A percentile compares a stretch with the other conserved stretches of the same genome.
phyloP scores from a whole-genome alignment of 148 eudicot genomes.

The Mesembryanthemum crystallinum region DNA sequence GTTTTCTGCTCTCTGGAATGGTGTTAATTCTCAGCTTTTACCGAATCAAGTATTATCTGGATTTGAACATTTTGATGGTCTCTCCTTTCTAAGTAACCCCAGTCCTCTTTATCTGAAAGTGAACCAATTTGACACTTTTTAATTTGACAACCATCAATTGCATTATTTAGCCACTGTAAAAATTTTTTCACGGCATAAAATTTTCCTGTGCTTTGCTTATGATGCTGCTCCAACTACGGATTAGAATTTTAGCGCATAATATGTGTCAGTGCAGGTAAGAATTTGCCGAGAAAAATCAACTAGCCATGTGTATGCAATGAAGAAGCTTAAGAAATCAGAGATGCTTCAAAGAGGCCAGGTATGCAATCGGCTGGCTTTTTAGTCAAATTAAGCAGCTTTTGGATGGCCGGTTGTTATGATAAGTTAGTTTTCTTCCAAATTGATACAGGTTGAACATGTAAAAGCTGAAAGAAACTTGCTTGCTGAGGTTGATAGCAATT shows the following conservation, averaged over 20 bases:
- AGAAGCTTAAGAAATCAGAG: slow-evolving; percentile 94
- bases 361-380: slow-evolving; percentile 7
- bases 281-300: slow-evolving; percentile 89
- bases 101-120: neutral
- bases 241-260: neutral
- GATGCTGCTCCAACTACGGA: neutral
- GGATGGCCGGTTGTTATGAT: slow-evolving; percentile 11
- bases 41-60: neutral
- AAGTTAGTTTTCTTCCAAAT: slow-evolving; percentile 18
- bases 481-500: slow-evolving; percentile 99
- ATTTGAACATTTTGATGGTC: neutral
- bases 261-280: slow-evolving; percentile 58
- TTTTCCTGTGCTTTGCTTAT: neutral
- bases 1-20: neutral
- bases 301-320: slow-evolving; percentile 95
- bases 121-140: neutral
- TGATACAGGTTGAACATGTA: slow-evolving; percentile 89
- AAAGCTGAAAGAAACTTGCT: slow-evolving; percentile 97
- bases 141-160: neutral
- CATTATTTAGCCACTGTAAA: neutral
- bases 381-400: neutral
- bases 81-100: neutral
- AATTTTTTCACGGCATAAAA: neutral
- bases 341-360: slow-evolving; percentile 99
- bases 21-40: neutral